Base-by-base conservation (phyloP, 169 alveolate genomes). In the Plasmodium inui region DNA sequence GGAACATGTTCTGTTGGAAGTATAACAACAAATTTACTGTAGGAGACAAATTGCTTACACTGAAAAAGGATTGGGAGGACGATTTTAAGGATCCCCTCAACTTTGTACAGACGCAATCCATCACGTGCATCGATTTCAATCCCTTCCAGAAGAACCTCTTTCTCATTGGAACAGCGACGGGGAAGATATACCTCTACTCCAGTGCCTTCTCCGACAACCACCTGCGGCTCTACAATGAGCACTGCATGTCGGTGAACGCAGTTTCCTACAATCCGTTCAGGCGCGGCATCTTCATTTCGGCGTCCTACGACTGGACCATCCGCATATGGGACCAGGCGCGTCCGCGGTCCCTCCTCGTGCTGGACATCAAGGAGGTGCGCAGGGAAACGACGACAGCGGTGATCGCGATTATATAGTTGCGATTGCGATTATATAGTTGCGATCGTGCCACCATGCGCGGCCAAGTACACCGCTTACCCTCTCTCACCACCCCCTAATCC, bases 221-320 rank as follows among this genome's bases (percentile, higher is more conserved):
- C 10, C 28, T 90, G 22, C 67, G 57, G 9, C 10, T 70, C 3
- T 90, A 90, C 17, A 70, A 90, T 46, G 95, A 81, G 2, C 95
- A 90, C 82, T 70, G 53, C 19, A 90, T 90, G 95, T 90, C 89
- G 22, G 79, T 90, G 3, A 90, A 90, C 32, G 32, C 83, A 28
- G 53, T 90, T 41, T 82, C 90, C 0, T 90, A 90, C 17, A 90
- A 90, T 55, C 72, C 72, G 10, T 90, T 90, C 53, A 90, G 72
- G 22, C 28, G 39, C 10, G 41, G 55, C 26, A 70, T 90, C 28
- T 90, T 90, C 34, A 79, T 90, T 70, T 90, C 95, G 14, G 81
- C 95, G 0, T 90, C 95, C n/a, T 90, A 81, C 53, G 95, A 90
- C 22, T 90, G 95, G 90, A 81, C 95, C 4, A 82, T 90, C 12